These are phyloP conservation scores for Fremontodendron californicum DNA, from an alignment of 345 rosid species.

Conservation along the genomic window DNA sequence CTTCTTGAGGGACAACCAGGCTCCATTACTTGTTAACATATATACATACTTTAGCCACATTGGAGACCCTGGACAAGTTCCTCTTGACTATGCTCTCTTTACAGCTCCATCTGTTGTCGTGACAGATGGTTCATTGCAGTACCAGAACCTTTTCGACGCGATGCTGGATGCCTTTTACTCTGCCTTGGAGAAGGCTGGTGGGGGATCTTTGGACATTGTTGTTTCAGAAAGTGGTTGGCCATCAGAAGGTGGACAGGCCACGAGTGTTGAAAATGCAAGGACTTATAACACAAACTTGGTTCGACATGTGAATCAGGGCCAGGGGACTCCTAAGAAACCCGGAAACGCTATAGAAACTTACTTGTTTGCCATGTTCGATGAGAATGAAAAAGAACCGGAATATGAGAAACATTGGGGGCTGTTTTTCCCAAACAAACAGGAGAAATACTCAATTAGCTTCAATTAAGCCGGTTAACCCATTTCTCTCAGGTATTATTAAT, in stretches of 20 bases:
- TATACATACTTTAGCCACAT: constrained; percentile 39
- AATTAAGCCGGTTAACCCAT: neutral
- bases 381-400: neutral
- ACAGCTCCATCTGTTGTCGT: constrained; percentile 28
- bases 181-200: constrained; percentile 25
- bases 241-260: constrained; percentile 4
- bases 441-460: neutral
- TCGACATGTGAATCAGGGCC: constrained; percentile 15
- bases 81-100: constrained; percentile 42
- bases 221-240: constrained; percentile 35
- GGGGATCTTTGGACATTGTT: constrained; percentile 14
- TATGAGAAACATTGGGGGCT: constrained; percentile 14
- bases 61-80: constrained; percentile 15
- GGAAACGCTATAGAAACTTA: constrained; percentile 23
- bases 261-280: constrained; percentile 23
- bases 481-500: neutral
- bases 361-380: constrained; percentile 28
- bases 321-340: constrained; percentile 31
- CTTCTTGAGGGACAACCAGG: constrained; percentile 27
- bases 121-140: constrained; percentile 19
- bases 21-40: constrained; percentile 38
- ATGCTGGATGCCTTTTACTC: constrained; percentile 13
- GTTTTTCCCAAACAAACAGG: neutral
- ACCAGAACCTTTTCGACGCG: constrained; percentile 21
- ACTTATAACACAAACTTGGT: constrained; percentile 21